Percentiles rank a stretch among this genome's conserved stretches.
Evolutionary conservation across 140 eudicot genomes (phyloP).

Genomic region (Flaveria floridana): DNA sequence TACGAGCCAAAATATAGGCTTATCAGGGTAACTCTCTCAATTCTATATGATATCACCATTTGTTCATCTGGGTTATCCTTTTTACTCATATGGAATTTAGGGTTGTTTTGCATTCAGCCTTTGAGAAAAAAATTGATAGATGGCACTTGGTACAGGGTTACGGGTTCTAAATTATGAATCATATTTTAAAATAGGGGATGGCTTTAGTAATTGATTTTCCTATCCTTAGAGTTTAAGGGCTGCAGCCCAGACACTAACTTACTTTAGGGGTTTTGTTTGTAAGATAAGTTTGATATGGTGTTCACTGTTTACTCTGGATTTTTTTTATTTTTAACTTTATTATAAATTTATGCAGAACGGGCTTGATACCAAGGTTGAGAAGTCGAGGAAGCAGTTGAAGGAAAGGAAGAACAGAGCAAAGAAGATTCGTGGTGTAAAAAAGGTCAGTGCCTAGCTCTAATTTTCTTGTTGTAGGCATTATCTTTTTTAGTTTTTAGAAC

Average conservation of each 20-base stretch:
- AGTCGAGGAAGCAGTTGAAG: conserved; percentile 63
- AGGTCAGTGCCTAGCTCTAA: conserved; percentile 23
- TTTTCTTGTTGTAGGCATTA: not conserved
- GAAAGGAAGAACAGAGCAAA: conserved; percentile 72
- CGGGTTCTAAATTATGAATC: not conserved
- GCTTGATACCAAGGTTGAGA: conserved; percentile 54
- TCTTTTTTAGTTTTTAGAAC: not conserved
- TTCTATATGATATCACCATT: not conserved
- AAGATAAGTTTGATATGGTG: not conserved
- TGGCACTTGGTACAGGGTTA: not conserved
- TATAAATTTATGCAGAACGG: conserved; percentile 42
- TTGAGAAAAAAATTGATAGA: not conserved
- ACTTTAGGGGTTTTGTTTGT: not conserved
- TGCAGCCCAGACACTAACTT: conserved; percentile 3
- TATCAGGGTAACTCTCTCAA: conserved; percentile 38
- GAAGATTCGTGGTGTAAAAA: conserved; percentile 61
- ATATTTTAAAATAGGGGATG: not conserved
- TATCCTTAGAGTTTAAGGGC: not conserved
- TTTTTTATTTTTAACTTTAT: not conserved
- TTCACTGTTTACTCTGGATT: not conserved
- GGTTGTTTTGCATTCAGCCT: not conserved
- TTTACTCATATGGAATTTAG: not conserved
- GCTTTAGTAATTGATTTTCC: not conserved
- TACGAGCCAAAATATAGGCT: conserved; percentile 52
- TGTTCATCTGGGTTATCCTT: not conserved